These are phyloP conservation scores for Solanum pinnatisectum DNA, from an alignment of 257 asterid genomes.

Conservation along the genomic window DNA sequence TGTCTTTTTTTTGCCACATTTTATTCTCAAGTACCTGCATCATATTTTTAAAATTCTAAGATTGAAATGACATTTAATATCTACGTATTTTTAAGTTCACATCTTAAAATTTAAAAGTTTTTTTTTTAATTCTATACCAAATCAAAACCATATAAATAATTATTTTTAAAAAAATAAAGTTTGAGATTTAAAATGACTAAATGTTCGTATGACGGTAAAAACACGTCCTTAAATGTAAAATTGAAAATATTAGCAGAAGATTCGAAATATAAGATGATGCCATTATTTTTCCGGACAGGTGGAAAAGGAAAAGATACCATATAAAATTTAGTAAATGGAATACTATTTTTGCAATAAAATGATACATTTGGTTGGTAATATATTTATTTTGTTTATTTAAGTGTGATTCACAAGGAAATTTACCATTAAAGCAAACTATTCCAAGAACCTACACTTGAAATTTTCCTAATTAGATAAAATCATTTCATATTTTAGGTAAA, in stretches of 20 bases:
- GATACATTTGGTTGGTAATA: not conserved
- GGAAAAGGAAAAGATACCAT: not conserved
- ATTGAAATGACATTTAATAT: too few species aligned
- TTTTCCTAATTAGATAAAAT: not conserved
- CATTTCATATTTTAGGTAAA: not conserved
- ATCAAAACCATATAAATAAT: too few species aligned
- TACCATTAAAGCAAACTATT: not conserved
- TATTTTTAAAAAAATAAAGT: not conserved
- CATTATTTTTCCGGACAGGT: not conserved
- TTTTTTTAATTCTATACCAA: too few species aligned
- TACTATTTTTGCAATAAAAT: not conserved
- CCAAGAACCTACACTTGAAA: not conserved
- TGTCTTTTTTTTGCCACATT: too few species aligned
- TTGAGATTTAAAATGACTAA: not conserved
- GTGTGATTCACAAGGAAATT: not conserved
- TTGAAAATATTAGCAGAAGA: not conserved
- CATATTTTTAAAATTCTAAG: too few species aligned
- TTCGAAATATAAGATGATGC: not conserved
- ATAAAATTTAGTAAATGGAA: not conserved
- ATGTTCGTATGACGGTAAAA: not conserved
- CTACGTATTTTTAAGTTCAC: too few species aligned
- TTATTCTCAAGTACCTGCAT: too few species aligned
- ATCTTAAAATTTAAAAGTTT: too few species aligned
- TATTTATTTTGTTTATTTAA: not conserved
- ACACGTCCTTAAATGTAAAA: not conserved